phyloP scores from a whole-genome alignment of 306 rosid species.

The Citrullus colocynthis region DNA sequence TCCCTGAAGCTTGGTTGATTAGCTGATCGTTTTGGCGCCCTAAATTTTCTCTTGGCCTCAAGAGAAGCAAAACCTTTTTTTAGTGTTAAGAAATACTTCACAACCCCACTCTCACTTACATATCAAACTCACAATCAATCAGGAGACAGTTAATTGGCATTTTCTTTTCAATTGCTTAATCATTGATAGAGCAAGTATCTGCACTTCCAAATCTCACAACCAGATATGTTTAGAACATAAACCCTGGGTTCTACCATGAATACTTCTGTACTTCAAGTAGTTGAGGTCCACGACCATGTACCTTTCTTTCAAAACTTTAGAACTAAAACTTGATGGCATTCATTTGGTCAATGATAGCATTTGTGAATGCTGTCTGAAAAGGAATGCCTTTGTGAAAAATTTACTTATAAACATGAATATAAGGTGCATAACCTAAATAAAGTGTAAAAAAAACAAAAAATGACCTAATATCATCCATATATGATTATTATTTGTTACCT shows the following conservation, averaged over 20 bases:
- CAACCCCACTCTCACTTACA: neutral
- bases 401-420: neutral
- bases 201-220: neutral
- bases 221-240: neutral
- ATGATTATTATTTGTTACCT: neutral
- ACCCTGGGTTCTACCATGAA: neutral
- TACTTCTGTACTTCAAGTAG: neutral
- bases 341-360: neutral
- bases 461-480: neutral
- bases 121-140: neutral
- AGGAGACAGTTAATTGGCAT: neutral
- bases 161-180: neutral
- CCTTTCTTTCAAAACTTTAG: neutral
- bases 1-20: conserved; percentile 26
- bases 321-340: neutral
- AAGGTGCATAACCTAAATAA: neutral
- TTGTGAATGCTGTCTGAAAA: neutral
- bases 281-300: neutral
- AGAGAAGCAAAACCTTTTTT: conserved; percentile 81
- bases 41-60: conserved; percentile 81
- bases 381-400: neutral
- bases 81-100: conserved; percentile 35
- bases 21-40: conserved; percentile 68
- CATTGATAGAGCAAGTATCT: neutral
- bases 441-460: neutral